Evolutionary conservation across 371 early-diverging fungal genomes (phyloP).

Genomic region (Batrachochytrium dendrobatidis): DNA sequence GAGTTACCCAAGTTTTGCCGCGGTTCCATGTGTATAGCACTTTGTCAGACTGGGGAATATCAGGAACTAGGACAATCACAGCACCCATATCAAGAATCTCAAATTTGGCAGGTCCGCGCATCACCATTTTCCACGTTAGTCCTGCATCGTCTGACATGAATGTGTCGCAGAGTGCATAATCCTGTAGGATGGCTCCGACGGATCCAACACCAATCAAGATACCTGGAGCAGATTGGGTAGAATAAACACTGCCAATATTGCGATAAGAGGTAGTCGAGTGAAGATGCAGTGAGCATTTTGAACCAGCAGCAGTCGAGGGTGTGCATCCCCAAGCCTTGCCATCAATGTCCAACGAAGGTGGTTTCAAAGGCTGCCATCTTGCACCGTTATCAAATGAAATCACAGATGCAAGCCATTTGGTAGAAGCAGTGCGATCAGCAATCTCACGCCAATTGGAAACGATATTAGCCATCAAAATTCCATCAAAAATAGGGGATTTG

Average conservation of each 20-base stretch:
- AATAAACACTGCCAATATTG: conserved; percentile 61
- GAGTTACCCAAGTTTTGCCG: conserved; percentile 24
- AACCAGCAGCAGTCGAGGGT: conserved; percentile 7
- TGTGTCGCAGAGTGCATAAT: conserved; percentile 63
- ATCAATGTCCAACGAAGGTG: conserved; percentile 42
- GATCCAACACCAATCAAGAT: conserved; percentile 85
- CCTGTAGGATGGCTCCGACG: conserved; percentile 62
- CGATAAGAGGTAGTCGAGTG: conserved; percentile 67
- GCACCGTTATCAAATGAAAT: conserved; percentile 88
- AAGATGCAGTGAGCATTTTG: conserved; percentile 69
- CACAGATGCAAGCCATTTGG: conserved; percentile 60
- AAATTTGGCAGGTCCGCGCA: conserved; percentile 35
- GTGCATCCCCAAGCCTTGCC: conserved; percentile 44
- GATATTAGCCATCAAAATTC: conserved; percentile 75
- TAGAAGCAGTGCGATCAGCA: conserved; percentile 27
- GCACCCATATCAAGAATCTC: conserved; percentile 47
- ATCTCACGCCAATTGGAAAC: conserved; percentile 63
- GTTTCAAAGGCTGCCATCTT: conserved; percentile 58
- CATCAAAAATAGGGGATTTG: conserved; percentile 59
- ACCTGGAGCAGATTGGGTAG: conserved; percentile 71
- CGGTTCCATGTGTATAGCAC: conserved; percentile 20
- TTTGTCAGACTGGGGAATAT: conserved; percentile 33
- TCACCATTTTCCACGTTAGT: conserved; percentile 34
- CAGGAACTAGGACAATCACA: conserved; percentile 37
- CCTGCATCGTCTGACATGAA: conserved; percentile 44